Conservation (phyloP, 2,329 filamentous ascomycete genomes). For the Alternaria incomplexa region DNA sequence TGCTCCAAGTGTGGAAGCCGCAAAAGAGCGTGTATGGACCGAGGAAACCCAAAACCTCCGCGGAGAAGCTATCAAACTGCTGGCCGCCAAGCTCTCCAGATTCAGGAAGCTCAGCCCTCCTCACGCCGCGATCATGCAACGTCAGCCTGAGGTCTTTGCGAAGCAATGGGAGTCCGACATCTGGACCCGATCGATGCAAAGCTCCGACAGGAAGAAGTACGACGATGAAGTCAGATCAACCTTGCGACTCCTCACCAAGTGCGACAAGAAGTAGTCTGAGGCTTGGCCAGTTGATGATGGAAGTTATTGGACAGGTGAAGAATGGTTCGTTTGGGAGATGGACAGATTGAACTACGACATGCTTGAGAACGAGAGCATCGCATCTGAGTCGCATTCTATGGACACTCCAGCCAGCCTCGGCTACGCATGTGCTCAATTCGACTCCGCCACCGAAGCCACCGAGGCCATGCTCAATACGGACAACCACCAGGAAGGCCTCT, state of each 20-base stretch:
- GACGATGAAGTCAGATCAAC: background rate
- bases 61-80: background rate
- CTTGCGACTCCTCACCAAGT: background rate
- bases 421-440: background rate
- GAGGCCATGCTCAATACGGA: background rate
- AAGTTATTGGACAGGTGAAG: background rate
- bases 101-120: background rate
- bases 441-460: background rate
- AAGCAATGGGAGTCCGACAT: background rate
- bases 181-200: background rate
- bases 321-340: background rate
- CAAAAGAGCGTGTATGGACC: background rate
- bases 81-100: background rate
- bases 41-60: background rate
- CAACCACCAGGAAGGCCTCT: background rate
- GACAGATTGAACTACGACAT: background rate
- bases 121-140: background rate
- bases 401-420: background rate
- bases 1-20: background rate
- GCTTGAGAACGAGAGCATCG: background rate
- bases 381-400: background rate
- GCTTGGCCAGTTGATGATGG: background rate
- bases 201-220: background rate
- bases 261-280: background rate
- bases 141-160: background rate